These are phyloP conservation scores for Hemisphaericaspora xylanilytica DNA, from an alignment of 1,139 yeast species.

Conservation along the genomic window DNA sequence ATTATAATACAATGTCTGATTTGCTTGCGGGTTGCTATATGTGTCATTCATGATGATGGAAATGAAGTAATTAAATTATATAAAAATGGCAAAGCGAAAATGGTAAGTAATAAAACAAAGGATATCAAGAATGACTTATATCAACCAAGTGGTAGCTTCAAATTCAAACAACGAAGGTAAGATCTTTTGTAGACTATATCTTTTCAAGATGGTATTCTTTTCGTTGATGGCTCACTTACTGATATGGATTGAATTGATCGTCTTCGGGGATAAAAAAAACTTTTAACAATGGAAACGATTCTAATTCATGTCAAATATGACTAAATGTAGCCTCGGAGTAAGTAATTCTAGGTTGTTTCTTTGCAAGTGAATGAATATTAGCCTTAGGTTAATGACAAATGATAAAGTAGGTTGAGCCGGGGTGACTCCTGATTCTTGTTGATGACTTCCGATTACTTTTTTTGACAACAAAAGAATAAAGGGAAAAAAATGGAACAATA, in stretches of 20 bases:
- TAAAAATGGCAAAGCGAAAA: background rate
- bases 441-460: background rate
- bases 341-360: background rate
- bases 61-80: background rate
- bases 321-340: background rate
- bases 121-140: background rate
- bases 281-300: background rate
- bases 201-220: too few species aligned
- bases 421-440: background rate
- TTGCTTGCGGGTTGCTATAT: slow-evolving; percentile 9
- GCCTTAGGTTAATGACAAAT: background rate
- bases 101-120: slow-evolving; percentile 1
- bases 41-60: slow-evolving; percentile 14
- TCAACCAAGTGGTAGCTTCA: background rate
- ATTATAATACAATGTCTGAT: slow-evolving; percentile 12
- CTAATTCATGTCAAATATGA: background rate
- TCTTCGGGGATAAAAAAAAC: background rate
- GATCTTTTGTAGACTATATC: too few species aligned
- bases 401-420: background rate
- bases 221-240: too few species aligned
- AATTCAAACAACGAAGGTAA: too few species aligned
- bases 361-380: background rate
- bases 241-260: background rate
- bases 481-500: background rate
- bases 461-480: background rate